Evolutionary conservation across 768 basidiomycete genomes (phyloP), one percentile per base, ranked within the genome.

Genomic region (Inosperma sp.): DNA sequence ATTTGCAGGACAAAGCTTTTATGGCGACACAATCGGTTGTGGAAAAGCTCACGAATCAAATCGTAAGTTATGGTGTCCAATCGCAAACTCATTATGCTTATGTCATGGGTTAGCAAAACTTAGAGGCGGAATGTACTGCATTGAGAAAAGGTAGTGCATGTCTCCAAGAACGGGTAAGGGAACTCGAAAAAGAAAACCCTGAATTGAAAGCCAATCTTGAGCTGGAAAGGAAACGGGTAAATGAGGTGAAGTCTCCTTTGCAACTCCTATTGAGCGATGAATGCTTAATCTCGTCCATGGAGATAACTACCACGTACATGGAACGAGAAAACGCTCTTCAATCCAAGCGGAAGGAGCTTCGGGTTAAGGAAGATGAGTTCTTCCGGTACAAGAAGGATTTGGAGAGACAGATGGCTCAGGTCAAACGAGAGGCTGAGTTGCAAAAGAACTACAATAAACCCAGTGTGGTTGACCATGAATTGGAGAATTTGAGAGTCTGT

Each of bases 21-120:
- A 91, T 93, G 51, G 76, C 77, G 29, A 69, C 86, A 3, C 68
- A 72, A 9, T 84, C 86, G 48, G 66, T 77, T 0, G 86, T 93
- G 59, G 81, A 82, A 54, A 75, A 72, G 35, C 68, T 90, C 5
- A 64, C 61, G 2, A 61, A 60, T 6, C 86, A 86, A 66, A 59
- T 87, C 47, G 89, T 91, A 57, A 63, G 82, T 49, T 22, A 27
- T 12, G 23, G 6, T 17, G 40, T 23, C 3, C 25, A 19, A 8
- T 26, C 35, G 3, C 34, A 3, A 19, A 19, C 26, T 27, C 19
- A 26, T 7, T 23, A 48, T 25, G n/a, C 10, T 37, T 19, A 31
- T 7, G 7, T 37, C n/a, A 8, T 14, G n/a, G 13, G 29, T 35
- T 17, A 48, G 46, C 26, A 48, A n/a, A 36, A 62, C 78, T n/a